Percentiles rank a stretch among this genome's conserved stretches.
phyloP scores from a whole-genome alignment of 306 rosid genomes.

The Canavalia gladiata region DNA sequence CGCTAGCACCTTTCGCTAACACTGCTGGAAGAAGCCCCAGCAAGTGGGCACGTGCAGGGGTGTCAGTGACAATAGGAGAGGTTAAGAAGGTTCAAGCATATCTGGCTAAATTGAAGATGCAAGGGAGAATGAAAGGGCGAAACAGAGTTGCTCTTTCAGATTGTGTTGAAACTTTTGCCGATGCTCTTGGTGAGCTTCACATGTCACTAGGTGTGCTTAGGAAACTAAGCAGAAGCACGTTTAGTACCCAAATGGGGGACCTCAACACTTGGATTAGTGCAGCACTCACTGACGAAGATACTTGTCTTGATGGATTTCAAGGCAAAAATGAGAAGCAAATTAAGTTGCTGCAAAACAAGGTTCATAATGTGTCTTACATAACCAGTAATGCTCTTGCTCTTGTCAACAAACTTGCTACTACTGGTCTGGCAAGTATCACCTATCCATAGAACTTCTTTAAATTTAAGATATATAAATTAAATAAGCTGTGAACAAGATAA shows the following conservation, averaged over 20 bases:
- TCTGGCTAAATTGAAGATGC: constrained; percentile 45
- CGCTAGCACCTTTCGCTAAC: constrained; percentile 63
- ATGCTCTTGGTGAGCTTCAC: constrained; percentile 72
- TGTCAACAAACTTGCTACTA: constrained; percentile 67
- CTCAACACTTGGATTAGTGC: constrained; percentile 80
- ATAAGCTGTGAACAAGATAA: neutral
- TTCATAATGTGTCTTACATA: constrained; percentile 56
- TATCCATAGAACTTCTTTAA: constrained; percentile 45
- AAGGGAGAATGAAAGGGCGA: constrained; percentile 47
- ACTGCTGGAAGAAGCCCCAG: constrained; percentile 65
- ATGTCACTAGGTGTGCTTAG: constrained; percentile 66
- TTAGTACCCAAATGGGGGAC: constrained; percentile 65
- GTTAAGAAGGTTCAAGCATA: constrained; percentile 50
- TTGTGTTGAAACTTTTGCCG: constrained; percentile 60
- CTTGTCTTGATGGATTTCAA: constrained; percentile 74
- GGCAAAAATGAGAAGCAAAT: constrained; percentile 38
- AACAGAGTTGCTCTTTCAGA: constrained; percentile 63
- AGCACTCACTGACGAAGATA: constrained; percentile 65
- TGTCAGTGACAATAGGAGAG: constrained; percentile 69
- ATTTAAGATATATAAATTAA: neutral
- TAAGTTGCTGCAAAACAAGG: constrained; percentile 52
- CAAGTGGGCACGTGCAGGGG: constrained; percentile 82
- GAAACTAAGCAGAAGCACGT: constrained; percentile 57
- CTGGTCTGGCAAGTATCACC: constrained; percentile 52
- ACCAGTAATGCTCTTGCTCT: constrained; percentile 87